A percentile compares a stretch with the other conserved stretches of the same genome.
Evolutionary conservation across 768 basidiomycete genomes (phyloP).

Genomic region (Lactarius akahatsu): DNA sequence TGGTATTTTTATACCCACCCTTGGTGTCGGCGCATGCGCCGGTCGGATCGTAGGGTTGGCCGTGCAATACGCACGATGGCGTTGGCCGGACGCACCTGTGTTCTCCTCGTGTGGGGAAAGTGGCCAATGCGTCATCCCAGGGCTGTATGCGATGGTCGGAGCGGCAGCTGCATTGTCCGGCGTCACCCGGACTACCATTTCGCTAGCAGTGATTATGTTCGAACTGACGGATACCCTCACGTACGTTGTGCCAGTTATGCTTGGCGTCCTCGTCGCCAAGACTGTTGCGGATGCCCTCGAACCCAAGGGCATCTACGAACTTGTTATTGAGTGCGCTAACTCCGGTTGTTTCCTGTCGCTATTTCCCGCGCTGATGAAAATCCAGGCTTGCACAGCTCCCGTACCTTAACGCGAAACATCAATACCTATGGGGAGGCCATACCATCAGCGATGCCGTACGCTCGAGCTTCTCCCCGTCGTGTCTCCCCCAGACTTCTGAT

Average conservation of each 20-base stretch:
- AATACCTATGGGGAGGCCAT: constrained; percentile 81
- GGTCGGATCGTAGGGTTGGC: constrained; percentile 82
- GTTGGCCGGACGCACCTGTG: constrained; percentile 56
- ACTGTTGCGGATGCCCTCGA: constrained; percentile 86
- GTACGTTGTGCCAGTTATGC: constrained; percentile 89
- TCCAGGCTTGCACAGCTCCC: constrained; percentile 77
- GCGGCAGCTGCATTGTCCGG: constrained; percentile 93
- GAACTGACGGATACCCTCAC: constrained; percentile 92
- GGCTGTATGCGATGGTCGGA: constrained; percentile 94
- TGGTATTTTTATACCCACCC: constrained; percentile 95
- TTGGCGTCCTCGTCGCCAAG: constrained; percentile 85
- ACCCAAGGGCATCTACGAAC: constrained; percentile 94
- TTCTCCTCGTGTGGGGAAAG: constrained; percentile 67
- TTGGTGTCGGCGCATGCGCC: constrained; percentile 92
- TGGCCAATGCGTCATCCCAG: constrained; percentile 79
- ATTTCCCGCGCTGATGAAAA: constrained; percentile 10
- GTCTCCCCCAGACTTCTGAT: not conserved
- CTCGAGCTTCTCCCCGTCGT: constrained; percentile 10
- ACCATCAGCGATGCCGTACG: constrained; percentile 79
- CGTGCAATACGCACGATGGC: constrained; percentile 73
- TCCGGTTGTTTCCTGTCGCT: not conserved
- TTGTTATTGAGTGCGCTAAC: constrained; percentile 74
- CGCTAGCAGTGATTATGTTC: constrained; percentile 94
- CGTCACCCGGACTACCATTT: constrained; percentile 92
- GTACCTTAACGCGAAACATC: constrained; percentile 87